Percentiles rank a stretch among this genome's conserved stretches.
Conservation (phyloP, 192 early-diverging fungal species). For the Coemansia sp. region DNA sequence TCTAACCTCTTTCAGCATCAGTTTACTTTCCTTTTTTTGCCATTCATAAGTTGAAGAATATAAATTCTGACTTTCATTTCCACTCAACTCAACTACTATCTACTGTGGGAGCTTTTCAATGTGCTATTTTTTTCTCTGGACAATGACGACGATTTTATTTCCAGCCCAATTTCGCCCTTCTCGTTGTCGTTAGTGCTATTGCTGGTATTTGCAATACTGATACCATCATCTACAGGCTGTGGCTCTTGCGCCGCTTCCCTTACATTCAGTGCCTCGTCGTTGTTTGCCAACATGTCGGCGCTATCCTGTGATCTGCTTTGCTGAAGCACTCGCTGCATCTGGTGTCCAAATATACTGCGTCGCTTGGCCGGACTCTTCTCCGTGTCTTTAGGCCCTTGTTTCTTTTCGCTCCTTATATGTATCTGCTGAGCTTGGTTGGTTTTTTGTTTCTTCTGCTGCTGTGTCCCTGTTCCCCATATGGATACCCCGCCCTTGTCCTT, state of each 20-base stretch:
- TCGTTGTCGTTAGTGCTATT: not conserved
- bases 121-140: not conserved
- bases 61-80: too few relatives aligned
- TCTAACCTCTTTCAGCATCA: too few relatives aligned
- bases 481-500: not conserved
- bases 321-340: conserved; percentile 18
- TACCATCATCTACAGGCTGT: not conserved
- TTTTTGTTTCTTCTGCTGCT: not conserved
- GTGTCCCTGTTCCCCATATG: not conserved
- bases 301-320: not conserved
- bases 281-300: not conserved
- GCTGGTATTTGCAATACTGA: not conserved
- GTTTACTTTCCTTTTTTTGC: not conserved
- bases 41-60: too few relatives aligned
- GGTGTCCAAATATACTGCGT: conserved; percentile 38
- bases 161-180: not conserved
- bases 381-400: not conserved
- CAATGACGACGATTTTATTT: conserved; percentile 1
- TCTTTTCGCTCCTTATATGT: not conserved
- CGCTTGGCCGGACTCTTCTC: not conserved
- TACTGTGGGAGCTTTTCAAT: too few relatives aligned
- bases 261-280: too few relatives aligned
- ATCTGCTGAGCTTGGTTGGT: not conserved
- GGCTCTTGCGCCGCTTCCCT: not conserved
- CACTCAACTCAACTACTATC: too few relatives aligned